A percentile compares a stretch with the other conserved stretches of the same genome.
phyloP scores from a whole-genome alignment of 1,284 basidiomycete species.

The Termitomyces sp. region DNA sequence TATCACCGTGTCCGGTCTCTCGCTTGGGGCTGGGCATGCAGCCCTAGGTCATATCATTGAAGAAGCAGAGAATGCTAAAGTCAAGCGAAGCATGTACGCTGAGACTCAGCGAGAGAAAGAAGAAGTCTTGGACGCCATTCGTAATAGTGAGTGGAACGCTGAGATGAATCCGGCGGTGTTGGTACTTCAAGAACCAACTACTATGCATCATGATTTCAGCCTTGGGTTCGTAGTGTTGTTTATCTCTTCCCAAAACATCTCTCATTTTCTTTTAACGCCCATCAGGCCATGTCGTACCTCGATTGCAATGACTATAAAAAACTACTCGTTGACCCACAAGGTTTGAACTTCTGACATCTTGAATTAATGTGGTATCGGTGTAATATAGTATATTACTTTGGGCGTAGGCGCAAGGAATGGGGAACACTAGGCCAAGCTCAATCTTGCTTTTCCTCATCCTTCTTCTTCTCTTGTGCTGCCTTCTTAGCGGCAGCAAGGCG shows the following conservation, averaged over 20 bases:
- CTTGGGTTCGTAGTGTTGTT: conserved; percentile 54
- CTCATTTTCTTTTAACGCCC: background rate
- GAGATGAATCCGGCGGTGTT: conserved; percentile 73
- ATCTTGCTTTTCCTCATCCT: conserved; percentile 17
- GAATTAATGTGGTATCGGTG: conserved; percentile 13
- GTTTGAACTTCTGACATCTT: conserved; percentile 25
- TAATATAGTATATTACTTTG: conserved; percentile 7
- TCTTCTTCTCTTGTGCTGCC: conserved; percentile 42
- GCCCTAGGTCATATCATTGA: conserved; percentile 53
- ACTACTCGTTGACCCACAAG: conserved; percentile 60
- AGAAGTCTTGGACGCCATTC: conserved; percentile 62
- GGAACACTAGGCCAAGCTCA: background rate
- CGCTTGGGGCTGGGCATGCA: conserved; percentile 65
- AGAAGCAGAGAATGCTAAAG: conserved; percentile 56
- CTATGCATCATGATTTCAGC: conserved; percentile 59
- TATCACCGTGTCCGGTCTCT: conserved; percentile 51
- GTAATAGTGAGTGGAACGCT: conserved; percentile 68
- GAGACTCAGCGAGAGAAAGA: conserved; percentile 75
- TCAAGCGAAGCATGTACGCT: conserved; percentile 81
- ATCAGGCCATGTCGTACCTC: conserved; percentile 52
- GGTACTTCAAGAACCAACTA: conserved; percentile 33
- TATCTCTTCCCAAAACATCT: background rate
- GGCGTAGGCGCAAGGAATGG: background rate
- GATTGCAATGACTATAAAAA: conserved; percentile 58
- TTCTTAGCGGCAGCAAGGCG: conserved; percentile 50